Base-by-base conservation (phyloP, 192 early-diverging fungal genomes). In the Entomortierella chlamydospora region DNA sequence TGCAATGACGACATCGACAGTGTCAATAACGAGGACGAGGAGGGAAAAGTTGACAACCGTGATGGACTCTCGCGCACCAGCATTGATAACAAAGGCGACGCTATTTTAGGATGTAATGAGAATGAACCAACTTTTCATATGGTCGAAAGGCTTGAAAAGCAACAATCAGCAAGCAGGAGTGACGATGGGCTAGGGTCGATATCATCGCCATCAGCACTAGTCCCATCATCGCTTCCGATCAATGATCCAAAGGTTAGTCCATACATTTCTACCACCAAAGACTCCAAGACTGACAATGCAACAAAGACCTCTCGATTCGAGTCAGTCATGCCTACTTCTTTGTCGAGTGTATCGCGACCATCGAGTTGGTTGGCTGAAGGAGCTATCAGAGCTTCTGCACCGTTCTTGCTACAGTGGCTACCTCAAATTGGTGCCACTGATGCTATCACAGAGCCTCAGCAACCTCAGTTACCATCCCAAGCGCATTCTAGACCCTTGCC, bases 361-460 rank as follows among this genome's bases (percentile, higher is more conserved):
- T 22, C 18, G 4, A 17, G 18, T 50, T 50, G 15, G 22, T 50
- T 64, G n/a, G 25, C 13, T 4, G 62, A 64, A 20, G 50, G 11
- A 2, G 62, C 50, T 8, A 52, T 39, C n/a, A 49, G 62, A 18
- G 33, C 22, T 18, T 42, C 62, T 2, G 5, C 62, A 18, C 22
- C 50, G 30, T 53, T 53, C 18, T 39, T 64, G 4, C 33, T 50
- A 6, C 50, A 37, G 1, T 64, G 62, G 62, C 15, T 64, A 17
- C 31, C 56, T 17, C 3, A 12, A 26, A 57, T 10, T 45, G 17
- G 18, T n/a, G 10, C 22, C 33, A 37, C 57, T 9, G 26, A 26
- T 25, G 25, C 2, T 29, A 17, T 22, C 17, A 50, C 10, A 10
- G 10, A 37, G 10, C 34, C 10, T 10, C 47, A 17, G 15, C 4